Base-by-base conservation (phyloP, 139 green algal species). In the Bryopsis sp. region DNA sequence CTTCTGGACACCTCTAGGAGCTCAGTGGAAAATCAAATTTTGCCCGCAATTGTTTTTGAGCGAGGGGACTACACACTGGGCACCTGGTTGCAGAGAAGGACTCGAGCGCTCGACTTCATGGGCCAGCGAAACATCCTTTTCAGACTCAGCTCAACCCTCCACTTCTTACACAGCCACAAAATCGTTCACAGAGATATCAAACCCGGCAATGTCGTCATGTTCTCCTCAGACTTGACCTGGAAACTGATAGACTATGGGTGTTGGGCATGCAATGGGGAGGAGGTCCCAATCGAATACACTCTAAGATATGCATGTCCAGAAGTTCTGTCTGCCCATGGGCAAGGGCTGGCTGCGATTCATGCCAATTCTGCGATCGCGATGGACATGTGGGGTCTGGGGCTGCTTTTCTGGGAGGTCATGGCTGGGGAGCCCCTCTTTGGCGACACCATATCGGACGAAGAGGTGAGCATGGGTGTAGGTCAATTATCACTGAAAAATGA, bases 161-260 rank as follows among this genome's bases (percentile, higher is more conserved):
- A 65, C 6, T 65, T 65, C 31, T 22, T 65, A 7, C 58, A 65
- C 43, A 33, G 43, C 26, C 22, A 22, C 28, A 46, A 11, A 22
- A 22, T 65, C 29, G 58, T 65, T 65, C 58, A 65, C 24, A 7
- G 58, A 65, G 58, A 65, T 22, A 28, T 65, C 15, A 65, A 65
- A 43, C 58, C 58, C 3, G 58, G 58, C 22, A 65, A 65, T 39
- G 43, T 65, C 31, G 58, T 65, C 29, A 22, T 65, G 7, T 65
- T 65, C 31, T 28, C 58, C 3, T 65, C 31, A 33, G 43, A 65
- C 31, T 26, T 61, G 6, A 46, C 58, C 26, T 43, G 39, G 58
- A 65, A 65, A 26, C 58, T 65, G 8, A 65, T 65, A 31, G 58
- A 65, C 43, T 33, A 47, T 24, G 58, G 58, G 5, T 65, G 32